Conservation (phyloP, 768 basidiomycete genomes). For the Trametes villosa region DNA sequence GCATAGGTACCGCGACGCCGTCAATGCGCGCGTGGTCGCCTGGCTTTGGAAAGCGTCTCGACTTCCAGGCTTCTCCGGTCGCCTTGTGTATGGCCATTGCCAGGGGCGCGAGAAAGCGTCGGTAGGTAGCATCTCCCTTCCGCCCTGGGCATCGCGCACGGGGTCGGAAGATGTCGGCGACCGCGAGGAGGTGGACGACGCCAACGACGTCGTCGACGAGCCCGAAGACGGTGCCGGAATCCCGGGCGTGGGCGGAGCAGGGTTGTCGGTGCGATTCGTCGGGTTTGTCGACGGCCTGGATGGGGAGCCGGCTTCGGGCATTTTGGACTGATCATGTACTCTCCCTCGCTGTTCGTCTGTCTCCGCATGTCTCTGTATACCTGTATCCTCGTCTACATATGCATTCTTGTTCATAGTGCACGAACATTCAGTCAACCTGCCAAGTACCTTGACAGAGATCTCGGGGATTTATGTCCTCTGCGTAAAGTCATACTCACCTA, state of each 20-base stretch:
- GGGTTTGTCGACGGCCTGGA: not conserved
- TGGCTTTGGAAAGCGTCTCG: not conserved
- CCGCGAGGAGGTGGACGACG: not conserved
- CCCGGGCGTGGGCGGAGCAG: not conserved
- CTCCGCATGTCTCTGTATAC: not conserved
- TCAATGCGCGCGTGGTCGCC: conserved; percentile 1
- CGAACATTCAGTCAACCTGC: no score
- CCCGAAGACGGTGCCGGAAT: not conserved
- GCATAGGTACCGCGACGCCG: conserved; percentile 1
- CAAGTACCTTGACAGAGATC: no score
- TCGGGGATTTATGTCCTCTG: no score
- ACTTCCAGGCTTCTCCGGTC: conserved; percentile 1
- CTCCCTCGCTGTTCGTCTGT: not conserved
- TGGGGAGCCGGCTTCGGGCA: not conserved
- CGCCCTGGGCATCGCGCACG: not conserved
- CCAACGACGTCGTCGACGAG: not conserved
- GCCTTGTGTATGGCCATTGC: not conserved
- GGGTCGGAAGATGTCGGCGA: not conserved
- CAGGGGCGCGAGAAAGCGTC: not conserved
- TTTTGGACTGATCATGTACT: not conserved
- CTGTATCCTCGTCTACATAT: no score
- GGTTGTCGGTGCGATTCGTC: not conserved
- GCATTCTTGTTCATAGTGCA: no score
- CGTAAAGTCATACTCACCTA: no score
- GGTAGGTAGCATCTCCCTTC: not conserved